Evolutionary conservation across 2,329 filamentous ascomycete species (phyloP), one percentile per base, ranked within the genome.

Genomic region (Xylaria sp.): DNA sequence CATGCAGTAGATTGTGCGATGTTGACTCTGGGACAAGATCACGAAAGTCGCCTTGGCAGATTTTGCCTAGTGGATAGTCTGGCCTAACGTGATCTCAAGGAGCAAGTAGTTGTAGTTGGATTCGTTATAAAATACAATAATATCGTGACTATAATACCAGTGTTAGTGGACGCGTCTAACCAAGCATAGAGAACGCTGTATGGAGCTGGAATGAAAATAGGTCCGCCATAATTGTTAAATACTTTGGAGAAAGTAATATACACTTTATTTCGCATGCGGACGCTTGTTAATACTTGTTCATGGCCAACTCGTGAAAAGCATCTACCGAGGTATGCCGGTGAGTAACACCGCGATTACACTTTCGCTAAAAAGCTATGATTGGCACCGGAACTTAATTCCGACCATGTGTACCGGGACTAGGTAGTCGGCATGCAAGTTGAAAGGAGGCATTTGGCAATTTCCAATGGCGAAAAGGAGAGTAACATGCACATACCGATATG

Each of bases 1-100:
- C 76, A 77, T 77, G 59, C 73, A 75, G 71, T 72, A 25, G 60
- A 56, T 65, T 65, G 68, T 66, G 69, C 69, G 65, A 73, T 66
- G 39, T 55, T 54, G 48, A 12, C 6, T 46, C 34, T 54, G 51
- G 31, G 46, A 54, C 48, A 25, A 59, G 55, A 52, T 59, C 46
- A 60, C 63, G 41, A 60, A 60, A 69, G 68, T 67, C 66, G 71
- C 44, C 72, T 75, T 74, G 69, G 69, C 71, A 66, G 59, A 73
- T 74, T 74, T 73, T 66, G 69, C 73, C 70, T 70, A 72, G 62
- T 71, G 65, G 69, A 66, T 69, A 10, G 71, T 63, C 66, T 67
- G 63, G 69, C 65, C 72, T 69, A 69, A 72, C 69, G 70, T 67
- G 69, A 52, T 63, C 68, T 69, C 70, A 72, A 65, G 67, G 23